Evolutionary conservation across 176 grass and related monocot genomes (phyloP).

Genomic region (Cocos nucifera): DNA sequence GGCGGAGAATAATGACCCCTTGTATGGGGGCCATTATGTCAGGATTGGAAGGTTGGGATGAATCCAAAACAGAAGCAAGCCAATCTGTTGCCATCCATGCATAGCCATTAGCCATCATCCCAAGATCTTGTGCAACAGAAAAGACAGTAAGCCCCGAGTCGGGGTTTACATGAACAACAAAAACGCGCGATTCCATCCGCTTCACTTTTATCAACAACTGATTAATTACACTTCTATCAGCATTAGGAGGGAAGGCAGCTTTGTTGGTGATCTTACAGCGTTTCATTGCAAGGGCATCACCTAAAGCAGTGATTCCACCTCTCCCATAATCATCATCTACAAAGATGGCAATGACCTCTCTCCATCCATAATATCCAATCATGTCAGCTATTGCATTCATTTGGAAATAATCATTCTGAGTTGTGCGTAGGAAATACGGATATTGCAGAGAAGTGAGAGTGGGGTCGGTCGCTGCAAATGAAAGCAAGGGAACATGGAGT

Average conservation of each 20-base stretch:
- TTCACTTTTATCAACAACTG: slow-evolving; percentile 34
- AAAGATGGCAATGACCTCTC: slow-evolving; percentile 59
- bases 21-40: slow-evolving; percentile 33
- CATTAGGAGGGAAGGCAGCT: slow-evolving; percentile 40
- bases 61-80: slow-evolving; percentile 53
- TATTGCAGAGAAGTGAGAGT: slow-evolving; percentile 36
- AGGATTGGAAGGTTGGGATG: slow-evolving; percentile 9
- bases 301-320: slow-evolving; percentile 45
- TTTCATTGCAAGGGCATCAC: slow-evolving; percentile 30
- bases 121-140: slow-evolving; percentile 29
- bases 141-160: slow-evolving; percentile 70
- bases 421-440: slow-evolving; percentile 60
- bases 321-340: slow-evolving; percentile 70
- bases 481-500: slow-evolving; percentile 1
- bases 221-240: slow-evolving; percentile 17
- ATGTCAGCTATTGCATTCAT: slow-evolving; percentile 63
- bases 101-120: slow-evolving; percentile 55
- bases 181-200: slow-evolving; percentile 68
- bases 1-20: slow-evolving; percentile 61
- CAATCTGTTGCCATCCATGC: slow-evolving; percentile 92
- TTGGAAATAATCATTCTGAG: slow-evolving; percentile 48
- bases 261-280: slow-evolving; percentile 42
- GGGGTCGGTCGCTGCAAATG: slow-evolving; percentile 1
- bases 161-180: slow-evolving; percentile 67
- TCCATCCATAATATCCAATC: slow-evolving; percentile 42